Base-by-base conservation (phyloP, 805 yeast species). In the Pichia gijzeniarum region DNA sequence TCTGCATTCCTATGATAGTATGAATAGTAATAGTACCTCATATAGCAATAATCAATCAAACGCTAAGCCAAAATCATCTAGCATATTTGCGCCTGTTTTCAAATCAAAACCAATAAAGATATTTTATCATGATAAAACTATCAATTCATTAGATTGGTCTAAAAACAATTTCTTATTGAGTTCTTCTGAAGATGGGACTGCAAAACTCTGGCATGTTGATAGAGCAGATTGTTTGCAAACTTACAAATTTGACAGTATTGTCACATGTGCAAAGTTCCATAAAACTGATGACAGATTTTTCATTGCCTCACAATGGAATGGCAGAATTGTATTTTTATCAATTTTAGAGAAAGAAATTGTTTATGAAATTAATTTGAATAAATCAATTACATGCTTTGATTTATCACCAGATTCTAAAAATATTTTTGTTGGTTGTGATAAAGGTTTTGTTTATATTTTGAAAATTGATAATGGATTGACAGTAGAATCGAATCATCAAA, bases 201-300 rank as follows among this genome's bases (percentile, higher is more conserved):
- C 80, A 2, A 76, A 77, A 51, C 65, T 90, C 39, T 90, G 97
- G 96, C 95, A 90, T 61, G 74, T 83, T 12, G 86, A 85, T 34
- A 71, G 90, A 40, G 65, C 64, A 2, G 72, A 68, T 14, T 79
- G 87, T 42, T 65, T 90, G 16, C 73, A 82, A 40, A 71, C 79
- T 0, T 89, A 85, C 55, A 60, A 63, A 12, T 90, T 87, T 58
- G 74, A 79, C n/a, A 95, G 87, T 60, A 83, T 87, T 61, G 95
- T 88, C 3, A 84, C 96, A 0, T 70, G 82, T 9, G 85, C 85
- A 3, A 74, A 73, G 41, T 90, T 90, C 61, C 95, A 86, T 57
- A 95, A 93, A 1, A 67, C 68, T 1, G 97, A 90, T 63, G 96
- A 90, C 59, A 64, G 97, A 20, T 90, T 90, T 59, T 87, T 90